Evolutionary conservation across 441 rosid species (phyloP), one percentile per base, ranked within the genome.

Genomic region (Melianthus villosus): DNA sequence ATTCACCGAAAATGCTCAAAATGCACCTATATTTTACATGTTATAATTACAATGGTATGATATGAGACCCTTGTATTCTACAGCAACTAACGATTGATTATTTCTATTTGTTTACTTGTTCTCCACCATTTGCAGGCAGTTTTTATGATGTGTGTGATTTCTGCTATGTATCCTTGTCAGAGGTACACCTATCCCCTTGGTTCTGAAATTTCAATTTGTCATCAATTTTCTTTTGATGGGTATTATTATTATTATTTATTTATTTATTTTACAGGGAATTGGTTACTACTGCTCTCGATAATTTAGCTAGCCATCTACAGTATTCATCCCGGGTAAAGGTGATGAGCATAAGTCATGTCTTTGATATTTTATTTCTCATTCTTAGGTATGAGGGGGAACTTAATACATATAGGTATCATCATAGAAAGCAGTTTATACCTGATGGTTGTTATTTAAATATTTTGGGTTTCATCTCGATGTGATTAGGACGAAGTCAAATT

Each of bases 281-380:
- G 68, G 86, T 78, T 48, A 67, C 37, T 41, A 63, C 59, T 11
- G 82, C 69, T 41, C 76, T 91, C 50, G 75, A 82, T 71, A 75
- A 63, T 63, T 59, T 91, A 50, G 77, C 96, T 34, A 73, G 68
- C 56, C 67, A 72, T 70, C 94, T 91, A 39, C 67, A 67, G 13
- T 91, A 91, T 56, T 51, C 68, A 39, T 68, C 70, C 50, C 75
- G 87, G 63, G 77, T 65, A 56, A 82, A 82, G 99, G 99, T 89
- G 55, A 33, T 16, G 22, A 38, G 7, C 29, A 3, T n/a, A 13
- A n/a, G n/a, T n/a, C n/a, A n/a, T n/a, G n/a, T n/a, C 27, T 35
- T 22, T 12, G n/a, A 16, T 38, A 15, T n/a, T n/a, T n/a, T n/a
- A n/a, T n/a, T n/a, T n/a, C n/a, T n/a, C n/a, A n/a, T n/a, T n/a